Percentiles rank a stretch among this genome's conserved stretches.
phyloP scores from a whole-genome alignment of 192 early-diverging fungal species.

The Backusella australiensis region DNA sequence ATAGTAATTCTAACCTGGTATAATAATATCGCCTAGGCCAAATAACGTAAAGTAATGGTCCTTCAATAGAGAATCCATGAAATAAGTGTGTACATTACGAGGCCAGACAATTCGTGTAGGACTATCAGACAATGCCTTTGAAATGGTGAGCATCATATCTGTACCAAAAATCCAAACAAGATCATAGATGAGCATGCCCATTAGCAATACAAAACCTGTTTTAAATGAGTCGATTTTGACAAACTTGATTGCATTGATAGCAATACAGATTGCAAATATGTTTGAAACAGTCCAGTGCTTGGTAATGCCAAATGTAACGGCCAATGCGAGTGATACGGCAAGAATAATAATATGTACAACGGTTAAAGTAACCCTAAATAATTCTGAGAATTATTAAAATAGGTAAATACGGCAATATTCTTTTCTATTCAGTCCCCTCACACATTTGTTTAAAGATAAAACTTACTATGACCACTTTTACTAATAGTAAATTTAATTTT shows the following conservation, averaged over 20 bases:
- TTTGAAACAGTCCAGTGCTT: constrained; percentile 95
- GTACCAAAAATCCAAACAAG: constrained; percentile 99
- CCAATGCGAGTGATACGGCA: constrained; percentile 55
- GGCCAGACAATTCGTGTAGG: constrained; percentile 94
- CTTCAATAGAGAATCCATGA: constrained; percentile 39
- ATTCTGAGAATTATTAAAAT: constrained; percentile 42
- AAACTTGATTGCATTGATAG: constrained; percentile 79
- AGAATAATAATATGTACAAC: constrained; percentile 63
- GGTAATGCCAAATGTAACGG: constrained; percentile 68
- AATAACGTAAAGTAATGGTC: constrained; percentile 81
- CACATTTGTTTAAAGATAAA: background rate
- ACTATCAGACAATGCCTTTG: constrained; percentile 83
- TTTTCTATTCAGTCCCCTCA: background rate
- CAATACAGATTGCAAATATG: constrained; percentile 80
- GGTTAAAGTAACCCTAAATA: constrained; percentile 56
- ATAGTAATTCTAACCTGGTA: constrained; percentile 66
- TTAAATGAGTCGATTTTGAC: constrained; percentile 92
- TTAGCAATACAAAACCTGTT: constrained; percentile 91
- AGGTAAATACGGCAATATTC: background rate
- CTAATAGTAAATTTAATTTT: constrained; percentile 70
- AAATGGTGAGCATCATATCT: constrained; percentile 96
- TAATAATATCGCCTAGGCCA: constrained; percentile 94
- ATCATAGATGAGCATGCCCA: constrained; percentile 91
- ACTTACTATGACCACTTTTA: constrained; percentile 61
- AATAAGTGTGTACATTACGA: constrained; percentile 54